Evolutionary conservation across 2,329 filamentous ascomycete genomes (phyloP), one percentile per base, ranked within the genome.

Genomic region (Plectosphaerella plurivora): DNA sequence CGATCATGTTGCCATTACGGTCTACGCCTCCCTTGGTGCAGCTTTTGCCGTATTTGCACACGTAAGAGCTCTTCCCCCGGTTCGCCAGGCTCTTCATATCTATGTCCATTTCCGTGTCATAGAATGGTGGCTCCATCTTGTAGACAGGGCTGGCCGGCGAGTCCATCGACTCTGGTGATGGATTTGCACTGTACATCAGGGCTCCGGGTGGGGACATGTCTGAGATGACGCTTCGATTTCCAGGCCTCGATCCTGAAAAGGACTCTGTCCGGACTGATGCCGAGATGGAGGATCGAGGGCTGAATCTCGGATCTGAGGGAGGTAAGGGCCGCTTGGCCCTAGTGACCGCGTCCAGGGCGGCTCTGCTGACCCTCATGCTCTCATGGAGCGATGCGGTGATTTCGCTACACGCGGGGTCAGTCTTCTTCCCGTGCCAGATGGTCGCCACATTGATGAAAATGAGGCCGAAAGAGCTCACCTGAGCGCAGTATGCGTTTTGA

Each of bases 1-100:
- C 54, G 35, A 72, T 63, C 14, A 72, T 61, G 8, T 65, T 63
- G 10, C 71, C 71, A 15, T 68, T 61, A 47, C 67, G 68, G 51
- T 72, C 68, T 41, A 72, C 67, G 25, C 71, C 71, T 28, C 71
- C 71, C 55, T 73, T 73, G 51, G 68, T 68, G 49, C 71, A 73
- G 33, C 60, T 62, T 41, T 50, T 48, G 8, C 63, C 65, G 20
- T 70, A 61, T 11, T 70, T 69, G 51, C 71, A 73, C 28, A 60
- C 61, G 50, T 73, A 68, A 11, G 59, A 59, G 9, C 70, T 70
- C 51, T 73, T 73, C 11, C 71, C 71, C 53, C 71, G 64, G 48
- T 70, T 67, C 49, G 65, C 66, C 24, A 73, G 61, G 12, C 68
- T 65, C 3, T 70, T 67, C 67, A 73, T 71, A 52, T 72, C 56